Percentiles rank a stretch among this genome's conserved stretches.
These are phyloP conservation scores for Aspergillus nomiae DNA, from an alignment of 2,329 filamentous ascomycete species.

Conservation along the genomic window DNA sequence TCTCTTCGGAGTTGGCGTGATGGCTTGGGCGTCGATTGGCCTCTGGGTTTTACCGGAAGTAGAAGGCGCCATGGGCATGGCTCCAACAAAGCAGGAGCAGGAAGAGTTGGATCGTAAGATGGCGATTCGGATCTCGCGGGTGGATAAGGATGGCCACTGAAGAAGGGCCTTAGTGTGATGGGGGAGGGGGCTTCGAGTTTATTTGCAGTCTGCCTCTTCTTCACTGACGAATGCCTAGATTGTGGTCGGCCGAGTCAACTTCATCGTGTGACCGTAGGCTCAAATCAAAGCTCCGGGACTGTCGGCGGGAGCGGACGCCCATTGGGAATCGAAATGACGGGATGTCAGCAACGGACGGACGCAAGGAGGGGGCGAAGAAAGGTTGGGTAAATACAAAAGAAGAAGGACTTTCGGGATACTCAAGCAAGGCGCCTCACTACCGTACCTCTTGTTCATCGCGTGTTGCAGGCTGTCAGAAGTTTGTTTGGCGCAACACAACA, in stretches of 20 bases:
- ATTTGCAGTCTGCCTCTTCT: slow-evolving; percentile 3
- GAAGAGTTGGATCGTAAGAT: slow-evolving; percentile 59
- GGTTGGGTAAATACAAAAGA: neutral
- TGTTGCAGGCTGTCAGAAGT: slow-evolving; percentile 21
- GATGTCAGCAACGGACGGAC: neutral
- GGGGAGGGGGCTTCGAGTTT: neutral
- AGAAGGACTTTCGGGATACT: neutral
- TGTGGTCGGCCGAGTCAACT: slow-evolving; percentile 1
- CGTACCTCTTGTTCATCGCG: slow-evolving; percentile 10
- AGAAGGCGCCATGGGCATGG: slow-evolving; percentile 72
- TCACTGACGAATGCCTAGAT: neutral
- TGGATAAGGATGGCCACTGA: slow-evolving; percentile 32
- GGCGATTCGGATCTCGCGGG: slow-evolving; percentile 35
- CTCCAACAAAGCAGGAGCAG: slow-evolving; percentile 72
- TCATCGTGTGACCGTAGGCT: slow-evolving; percentile 8
- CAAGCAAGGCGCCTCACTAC: neutral
- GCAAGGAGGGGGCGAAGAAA: neutral
- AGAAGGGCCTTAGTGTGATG: neutral
- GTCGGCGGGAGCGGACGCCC: neutral
- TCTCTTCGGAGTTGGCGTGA: slow-evolving; percentile 70
- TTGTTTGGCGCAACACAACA: slow-evolving; percentile 23
- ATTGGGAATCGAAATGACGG: neutral
- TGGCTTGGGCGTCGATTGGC: slow-evolving; percentile 74
- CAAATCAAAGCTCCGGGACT: neutral
- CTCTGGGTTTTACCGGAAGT: slow-evolving; percentile 72